Evolutionary conservation across 106 monocot genomes (phyloP).

Genomic region (Acorus calamus): DNA sequence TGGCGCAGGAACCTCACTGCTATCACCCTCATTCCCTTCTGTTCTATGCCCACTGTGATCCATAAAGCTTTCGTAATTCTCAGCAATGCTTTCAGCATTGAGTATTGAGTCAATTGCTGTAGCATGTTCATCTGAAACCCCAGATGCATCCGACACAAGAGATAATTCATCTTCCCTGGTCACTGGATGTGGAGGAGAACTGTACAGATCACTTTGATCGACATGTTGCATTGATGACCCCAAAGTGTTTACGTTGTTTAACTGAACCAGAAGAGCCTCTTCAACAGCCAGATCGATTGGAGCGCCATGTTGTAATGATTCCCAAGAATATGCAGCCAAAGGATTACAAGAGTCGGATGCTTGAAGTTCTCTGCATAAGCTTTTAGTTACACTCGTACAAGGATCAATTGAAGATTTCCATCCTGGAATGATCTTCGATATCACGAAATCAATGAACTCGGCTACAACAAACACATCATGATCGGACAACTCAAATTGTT

Average conservation of each 20-base stretch:
- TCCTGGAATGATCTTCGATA: conserved; percentile 4
- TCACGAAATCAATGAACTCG: conserved; percentile 5
- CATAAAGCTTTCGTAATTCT: not conserved
- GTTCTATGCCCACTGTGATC: not conserved
- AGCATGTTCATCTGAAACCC: not conserved
- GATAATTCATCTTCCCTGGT: conserved; percentile 3
- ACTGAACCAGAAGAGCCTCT: conserved; percentile 5
- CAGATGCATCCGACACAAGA: conserved; percentile 4
- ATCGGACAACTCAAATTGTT: not conserved
- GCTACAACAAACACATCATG: conserved; percentile 8
- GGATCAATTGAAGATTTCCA: conserved; percentile 1
- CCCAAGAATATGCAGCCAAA: conserved; percentile 6
- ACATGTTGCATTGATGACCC: not conserved
- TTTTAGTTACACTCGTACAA: not conserved
- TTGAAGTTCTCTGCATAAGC: not conserved
- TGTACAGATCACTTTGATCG: conserved; percentile 2
- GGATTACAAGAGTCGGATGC: not conserved
- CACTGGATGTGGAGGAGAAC: not conserved
- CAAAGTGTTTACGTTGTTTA: conserved; percentile 1
- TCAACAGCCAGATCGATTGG: conserved; percentile 7
- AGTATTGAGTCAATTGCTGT: conserved; percentile 3
- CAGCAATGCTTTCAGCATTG: not conserved
- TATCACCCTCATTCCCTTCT: not conserved
- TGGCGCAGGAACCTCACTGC: not conserved
- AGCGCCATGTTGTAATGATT: conserved; percentile 1